Conservation (phyloP, 2,329 filamentous ascomycete genomes). For the Ascochyta lentis region DNA sequence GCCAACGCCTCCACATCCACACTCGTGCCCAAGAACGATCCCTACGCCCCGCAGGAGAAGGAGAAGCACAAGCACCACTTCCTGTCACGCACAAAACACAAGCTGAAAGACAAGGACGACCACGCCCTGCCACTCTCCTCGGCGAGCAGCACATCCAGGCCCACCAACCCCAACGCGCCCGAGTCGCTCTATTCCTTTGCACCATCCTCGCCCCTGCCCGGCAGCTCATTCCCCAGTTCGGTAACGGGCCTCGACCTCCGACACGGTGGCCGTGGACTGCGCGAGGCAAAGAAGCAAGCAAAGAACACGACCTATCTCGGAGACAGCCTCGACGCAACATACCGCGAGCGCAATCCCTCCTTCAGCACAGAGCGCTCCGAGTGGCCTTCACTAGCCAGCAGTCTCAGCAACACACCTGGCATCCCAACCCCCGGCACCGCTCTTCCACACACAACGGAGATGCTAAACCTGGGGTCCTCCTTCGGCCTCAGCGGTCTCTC, state of each 20-base stretch:
- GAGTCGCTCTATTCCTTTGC: slow-evolving; percentile 82
- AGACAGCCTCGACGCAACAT: slow-evolving; percentile 40
- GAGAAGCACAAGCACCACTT: slow-evolving; percentile 80
- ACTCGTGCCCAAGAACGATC: slow-evolving; percentile 65
- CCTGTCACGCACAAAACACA: slow-evolving; percentile 78
- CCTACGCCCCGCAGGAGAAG: slow-evolving; percentile 63
- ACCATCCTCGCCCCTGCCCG: slow-evolving; percentile 73
- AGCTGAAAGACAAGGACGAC: slow-evolving; percentile 75
- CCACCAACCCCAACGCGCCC: slow-evolving; percentile 76
- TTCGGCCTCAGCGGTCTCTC: slow-evolving; percentile 58
- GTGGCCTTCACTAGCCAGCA: slow-evolving; percentile 41
- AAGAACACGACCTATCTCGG: slow-evolving; percentile 53
- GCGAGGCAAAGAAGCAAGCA: slow-evolving; percentile 72
- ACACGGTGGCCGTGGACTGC: slow-evolving; percentile 75
- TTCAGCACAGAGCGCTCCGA: slow-evolving; percentile 49
- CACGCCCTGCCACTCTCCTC: slow-evolving; percentile 74
- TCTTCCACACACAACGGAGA: slow-evolving; percentile 46
- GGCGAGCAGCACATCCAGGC: slow-evolving; percentile 76
- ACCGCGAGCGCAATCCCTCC: slow-evolving; percentile 47
- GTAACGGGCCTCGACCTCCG: slow-evolving; percentile 81
- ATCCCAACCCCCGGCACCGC: slow-evolving; percentile 33
- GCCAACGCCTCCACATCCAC: slow-evolving; percentile 81
- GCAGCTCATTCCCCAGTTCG: slow-evolving; percentile 76
- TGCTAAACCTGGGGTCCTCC: slow-evolving; percentile 53
- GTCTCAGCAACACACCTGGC: slow-evolving; percentile 33